Evolutionary conservation across 176 grass and related monocot species (phyloP).

Genomic region (Puya raimondii): DNA sequence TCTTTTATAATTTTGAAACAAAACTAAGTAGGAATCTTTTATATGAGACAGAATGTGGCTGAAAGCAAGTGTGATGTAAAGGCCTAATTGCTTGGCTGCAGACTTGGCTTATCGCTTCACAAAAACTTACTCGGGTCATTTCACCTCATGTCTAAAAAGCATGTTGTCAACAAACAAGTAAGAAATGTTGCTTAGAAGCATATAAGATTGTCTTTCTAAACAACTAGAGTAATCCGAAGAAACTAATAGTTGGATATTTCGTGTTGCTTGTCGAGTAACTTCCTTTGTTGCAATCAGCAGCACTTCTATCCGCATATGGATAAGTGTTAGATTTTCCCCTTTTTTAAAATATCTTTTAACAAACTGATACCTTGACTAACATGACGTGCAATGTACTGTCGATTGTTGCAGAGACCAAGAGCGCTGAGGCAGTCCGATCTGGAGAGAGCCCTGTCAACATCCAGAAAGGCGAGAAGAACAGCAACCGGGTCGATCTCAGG

Average conservation of each 20-base stretch:
- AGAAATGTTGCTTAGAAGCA: background rate
- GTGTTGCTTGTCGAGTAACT: background rate
- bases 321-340: no score
- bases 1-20: background rate
- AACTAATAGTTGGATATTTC: background rate
- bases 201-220: no score
- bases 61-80: no score
- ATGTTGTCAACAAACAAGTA: no score
- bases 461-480: conserved; percentile 58
- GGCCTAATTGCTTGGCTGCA: background rate
- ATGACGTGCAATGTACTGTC: background rate
- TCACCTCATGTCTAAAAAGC: no score
- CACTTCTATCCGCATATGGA: no score
- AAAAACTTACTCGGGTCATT: no score
- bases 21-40: background rate
- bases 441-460: conserved; percentile 56
- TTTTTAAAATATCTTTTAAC: no score
- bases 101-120: no score
- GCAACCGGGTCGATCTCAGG: conserved; percentile 17
- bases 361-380: background rate
- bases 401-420: conserved; percentile 60
- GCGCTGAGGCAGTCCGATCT: conserved; percentile 59
- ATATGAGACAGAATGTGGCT: background rate
- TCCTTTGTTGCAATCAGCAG: no score
- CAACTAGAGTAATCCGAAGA: no score